Evolutionary conservation across 148 eudicot species (phyloP).

Genomic region (Simmondsia chinensis): DNA sequence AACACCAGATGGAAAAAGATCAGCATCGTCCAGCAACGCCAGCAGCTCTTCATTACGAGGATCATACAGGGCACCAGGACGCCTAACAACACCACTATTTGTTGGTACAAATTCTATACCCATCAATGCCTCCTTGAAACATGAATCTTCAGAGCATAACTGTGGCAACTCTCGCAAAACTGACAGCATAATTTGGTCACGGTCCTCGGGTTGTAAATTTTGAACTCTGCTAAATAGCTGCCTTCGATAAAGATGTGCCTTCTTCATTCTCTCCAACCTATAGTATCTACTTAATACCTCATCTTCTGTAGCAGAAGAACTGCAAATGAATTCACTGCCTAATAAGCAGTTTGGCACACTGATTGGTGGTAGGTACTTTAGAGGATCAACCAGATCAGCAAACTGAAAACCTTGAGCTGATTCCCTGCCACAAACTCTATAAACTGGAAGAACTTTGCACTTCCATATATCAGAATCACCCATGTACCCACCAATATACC

Average conservation of each 20-base stretch:
- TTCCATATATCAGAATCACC: slow-evolving; percentile 43
- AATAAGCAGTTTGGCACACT: slow-evolving; percentile 56
- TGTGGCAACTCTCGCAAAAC: slow-evolving; percentile 81
- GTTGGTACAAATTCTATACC: slow-evolving; percentile 79
- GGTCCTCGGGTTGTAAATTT: slow-evolving; percentile 51
- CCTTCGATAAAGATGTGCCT: slow-evolving; percentile 55
- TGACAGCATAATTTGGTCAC: slow-evolving; percentile 75
- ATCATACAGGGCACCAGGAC: slow-evolving; percentile 68
- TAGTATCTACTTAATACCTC: slow-evolving; percentile 58
- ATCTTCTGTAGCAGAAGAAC: slow-evolving; percentile 56
- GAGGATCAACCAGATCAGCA: slow-evolving; percentile 60
- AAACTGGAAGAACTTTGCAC: slow-evolving; percentile 81
- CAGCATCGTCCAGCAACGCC: slow-evolving; percentile 79
- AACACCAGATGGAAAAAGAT: slow-evolving; percentile 64
- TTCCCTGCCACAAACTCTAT: slow-evolving; percentile 49
- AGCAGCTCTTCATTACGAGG: slow-evolving; percentile 90
- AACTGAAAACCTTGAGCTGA: slow-evolving; percentile 34
- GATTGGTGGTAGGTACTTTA: slow-evolving; percentile 64
- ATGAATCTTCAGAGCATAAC: slow-evolving; percentile 73
- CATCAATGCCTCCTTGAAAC: slow-evolving; percentile 58
- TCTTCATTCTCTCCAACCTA: slow-evolving; percentile 72
- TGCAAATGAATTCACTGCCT: slow-evolving; percentile 50
- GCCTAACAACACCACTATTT: slow-evolving; percentile 45
- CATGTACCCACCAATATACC: slow-evolving; percentile 72
- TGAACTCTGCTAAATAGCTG: slow-evolving; percentile 52